phyloP scores from a whole-genome alignment of 805 yeast species.

The Scheffersomyces spartinae region DNA sequence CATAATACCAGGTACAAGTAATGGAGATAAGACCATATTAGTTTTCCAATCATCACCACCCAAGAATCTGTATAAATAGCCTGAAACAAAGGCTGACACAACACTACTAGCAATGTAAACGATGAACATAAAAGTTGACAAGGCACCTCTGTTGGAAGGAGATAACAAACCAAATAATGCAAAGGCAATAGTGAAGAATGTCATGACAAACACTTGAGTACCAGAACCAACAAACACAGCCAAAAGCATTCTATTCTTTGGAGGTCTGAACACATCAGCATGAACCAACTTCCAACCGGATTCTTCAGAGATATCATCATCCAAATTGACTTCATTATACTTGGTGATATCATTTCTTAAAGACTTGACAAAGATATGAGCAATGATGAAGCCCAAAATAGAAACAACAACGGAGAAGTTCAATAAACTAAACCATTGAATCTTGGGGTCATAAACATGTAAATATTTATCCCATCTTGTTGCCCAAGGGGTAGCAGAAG shows the following conservation, averaged over 20 bases:
- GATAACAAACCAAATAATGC: constrained; percentile 85
- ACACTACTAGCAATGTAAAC: constrained; percentile 72
- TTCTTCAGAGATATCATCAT: constrained; percentile 81
- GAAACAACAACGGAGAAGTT: constrained; percentile 78
- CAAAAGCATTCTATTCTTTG: constrained; percentile 54
- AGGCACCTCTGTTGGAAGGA: constrained; percentile 90
- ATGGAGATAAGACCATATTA: constrained; percentile 74
- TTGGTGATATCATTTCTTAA: constrained; percentile 75
- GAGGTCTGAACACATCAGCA: constrained; percentile 90
- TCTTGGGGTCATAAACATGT: constrained; percentile 82
- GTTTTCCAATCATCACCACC: constrained; percentile 88
- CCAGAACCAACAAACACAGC: constrained; percentile 87
- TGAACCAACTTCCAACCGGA: constrained; percentile 95
- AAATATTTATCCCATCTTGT: constrained; percentile 97
- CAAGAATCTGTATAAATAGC: constrained; percentile 75
- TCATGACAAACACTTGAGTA: constrained; percentile 69
- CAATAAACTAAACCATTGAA: constrained; percentile 91
- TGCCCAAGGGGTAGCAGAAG: constrained; percentile 80
- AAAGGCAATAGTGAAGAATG: constrained; percentile 58
- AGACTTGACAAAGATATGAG: constrained; percentile 68
- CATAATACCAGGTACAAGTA: constrained; percentile 71
- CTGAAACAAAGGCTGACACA: constrained; percentile 80
- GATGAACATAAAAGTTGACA: constrained; percentile 81
- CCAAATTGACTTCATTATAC: constrained; percentile 82
- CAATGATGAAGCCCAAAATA: constrained; percentile 64